Base-by-base conservation (phyloP, 2,329 filamentous ascomycete genomes). In the Pestalotiopsis sp. region DNA sequence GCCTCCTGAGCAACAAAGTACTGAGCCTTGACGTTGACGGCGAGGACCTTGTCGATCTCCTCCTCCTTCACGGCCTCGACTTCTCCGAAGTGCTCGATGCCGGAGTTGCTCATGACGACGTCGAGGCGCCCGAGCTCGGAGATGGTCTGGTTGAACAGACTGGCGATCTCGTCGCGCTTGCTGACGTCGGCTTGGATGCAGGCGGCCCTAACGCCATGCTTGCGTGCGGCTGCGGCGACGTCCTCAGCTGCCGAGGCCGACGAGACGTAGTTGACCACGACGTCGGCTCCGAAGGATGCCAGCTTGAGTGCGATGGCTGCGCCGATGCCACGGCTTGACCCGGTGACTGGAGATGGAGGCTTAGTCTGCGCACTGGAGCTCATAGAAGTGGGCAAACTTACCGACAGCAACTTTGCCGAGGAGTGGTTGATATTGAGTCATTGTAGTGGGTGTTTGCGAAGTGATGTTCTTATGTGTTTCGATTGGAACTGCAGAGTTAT, bases 1-100 rank as follows among this genome's bases (percentile, higher is more conserved):
- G 88, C 88, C 56, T 87, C 85, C 73, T 88, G 86, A 5, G 86
- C 87, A 40, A 89, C 86, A 76, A 89, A 89, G 80, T 89, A 89
- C 77, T 89, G 87, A 7, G 86, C 87, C 20, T 85, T 79, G 3
- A 87, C 82, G 77, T 89, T 89, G 72, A 89, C 77, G 79, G 83
- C 85, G 80, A 89, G 88, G 59, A 89, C 86, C 68, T 88, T 85
- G 76, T 89, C 87, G 76, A 85, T 89, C 75, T 88, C 88, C 75
- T 88, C 86, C 80, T 76, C 40, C 5, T 44, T 13, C 2, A 35
- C 20, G 17, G 22, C 11, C 17, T 48, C n/a, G 6, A 35, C 6
- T 14, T 58, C 30, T 7, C 30, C 24, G 2, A 66, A 66, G 14
- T 30, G 24, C 38, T 26, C 39, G 22, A 55, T 30, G 40, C 44